Evolutionary conservation across 345 rosid species (phyloP).

Genomic region (Brassica juncea): DNA sequence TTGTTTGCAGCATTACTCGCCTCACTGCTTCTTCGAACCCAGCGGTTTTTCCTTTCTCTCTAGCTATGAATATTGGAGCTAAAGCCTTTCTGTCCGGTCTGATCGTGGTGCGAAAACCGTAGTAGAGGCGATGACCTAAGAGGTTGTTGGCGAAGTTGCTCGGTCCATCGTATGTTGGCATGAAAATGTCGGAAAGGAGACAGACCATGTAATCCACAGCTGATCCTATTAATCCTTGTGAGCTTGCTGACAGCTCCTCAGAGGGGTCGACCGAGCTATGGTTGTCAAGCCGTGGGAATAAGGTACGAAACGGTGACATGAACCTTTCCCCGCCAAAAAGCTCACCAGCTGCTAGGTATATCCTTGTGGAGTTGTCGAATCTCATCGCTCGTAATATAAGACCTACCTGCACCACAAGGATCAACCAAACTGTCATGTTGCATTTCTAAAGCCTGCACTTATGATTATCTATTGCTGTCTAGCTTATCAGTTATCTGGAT

Average conservation of each 20-base stretch:
- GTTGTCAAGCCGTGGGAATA: conserved; percentile 90
- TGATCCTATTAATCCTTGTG: conserved; percentile 82
- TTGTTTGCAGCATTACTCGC: conserved; percentile 78
- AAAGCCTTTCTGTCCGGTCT: conserved; percentile 93
- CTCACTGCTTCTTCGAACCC: conserved; percentile 85
- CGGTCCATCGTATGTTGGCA: conserved; percentile 99
- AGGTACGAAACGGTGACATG: conserved; percentile 76
- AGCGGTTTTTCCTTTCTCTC: conserved; percentile 64
- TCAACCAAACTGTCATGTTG: conserved; percentile 15
- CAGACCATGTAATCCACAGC: conserved; percentile 99
- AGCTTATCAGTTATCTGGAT: background rate
- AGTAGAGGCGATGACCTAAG: conserved; percentile 93
- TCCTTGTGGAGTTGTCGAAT: conserved; percentile 84
- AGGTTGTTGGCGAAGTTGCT: conserved; percentile 99
- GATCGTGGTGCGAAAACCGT: conserved; percentile 92
- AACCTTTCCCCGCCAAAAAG: conserved; percentile 91
- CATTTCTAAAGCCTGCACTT: conserved; percentile 19
- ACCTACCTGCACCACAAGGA: conserved; percentile 71
- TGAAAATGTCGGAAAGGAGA: conserved; percentile 89
- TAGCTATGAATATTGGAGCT: conserved; percentile 74
- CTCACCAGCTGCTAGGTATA: conserved; percentile 95
- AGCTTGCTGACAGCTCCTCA: conserved; percentile 67
- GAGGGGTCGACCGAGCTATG: conserved; percentile 82
- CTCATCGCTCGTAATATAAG: conserved; percentile 86
- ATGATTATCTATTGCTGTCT: conserved; percentile 6